A percentile compares a stretch with the other conserved stretches of the same genome.
Conservation (phyloP, 2,329 filamentous ascomycete species). For the Rutstroemia sp. region DNA sequence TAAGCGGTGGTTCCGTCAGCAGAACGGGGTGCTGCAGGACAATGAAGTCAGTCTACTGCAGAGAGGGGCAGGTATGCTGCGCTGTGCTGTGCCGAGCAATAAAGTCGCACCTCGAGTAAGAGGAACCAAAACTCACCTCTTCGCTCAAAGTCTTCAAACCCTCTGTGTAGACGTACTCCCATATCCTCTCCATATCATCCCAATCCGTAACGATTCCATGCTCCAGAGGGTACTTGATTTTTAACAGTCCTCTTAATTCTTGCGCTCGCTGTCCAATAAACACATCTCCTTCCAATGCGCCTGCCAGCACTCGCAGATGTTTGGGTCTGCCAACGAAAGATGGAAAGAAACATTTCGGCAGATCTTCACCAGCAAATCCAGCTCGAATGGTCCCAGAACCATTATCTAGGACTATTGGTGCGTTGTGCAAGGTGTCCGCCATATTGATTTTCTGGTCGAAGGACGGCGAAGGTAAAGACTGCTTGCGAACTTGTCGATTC, state of each 20-base stretch:
- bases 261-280: slow-evolving; percentile 90
- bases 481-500: background rate
- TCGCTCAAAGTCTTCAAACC: slow-evolving; percentile 95
- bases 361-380: slow-evolving; percentile 91
- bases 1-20: slow-evolving; percentile 90
- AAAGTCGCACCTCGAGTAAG: background rate
- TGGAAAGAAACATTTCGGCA: slow-evolving; percentile 94
- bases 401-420: slow-evolving; percentile 97
- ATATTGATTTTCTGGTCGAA: slow-evolving; percentile 31
- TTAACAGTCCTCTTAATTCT: slow-evolving; percentile 84
- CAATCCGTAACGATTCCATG: slow-evolving; percentile 98
- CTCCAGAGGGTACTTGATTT: slow-evolving; percentile 92
- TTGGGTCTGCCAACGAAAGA: slow-evolving; percentile 96
- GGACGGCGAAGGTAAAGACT: background rate
- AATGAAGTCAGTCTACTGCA: slow-evolving; percentile 4
- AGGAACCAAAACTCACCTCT: slow-evolving; percentile 53
- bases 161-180: slow-evolving; percentile 95
- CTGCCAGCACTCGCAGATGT: slow-evolving; percentile 89
- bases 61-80: no score
- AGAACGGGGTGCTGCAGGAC: slow-evolving; percentile 75
- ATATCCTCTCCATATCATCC: slow-evolving; percentile 99
- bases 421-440: slow-evolving; percentile 80
- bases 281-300: slow-evolving; percentile 89
- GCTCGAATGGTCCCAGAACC: slow-evolving; percentile 96
- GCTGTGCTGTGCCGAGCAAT: background rate